Evolutionary conservation across 495 filamentous ascomycete genomes (phyloP).

Genomic region (Paragyromitra xinjiangensis): DNA sequence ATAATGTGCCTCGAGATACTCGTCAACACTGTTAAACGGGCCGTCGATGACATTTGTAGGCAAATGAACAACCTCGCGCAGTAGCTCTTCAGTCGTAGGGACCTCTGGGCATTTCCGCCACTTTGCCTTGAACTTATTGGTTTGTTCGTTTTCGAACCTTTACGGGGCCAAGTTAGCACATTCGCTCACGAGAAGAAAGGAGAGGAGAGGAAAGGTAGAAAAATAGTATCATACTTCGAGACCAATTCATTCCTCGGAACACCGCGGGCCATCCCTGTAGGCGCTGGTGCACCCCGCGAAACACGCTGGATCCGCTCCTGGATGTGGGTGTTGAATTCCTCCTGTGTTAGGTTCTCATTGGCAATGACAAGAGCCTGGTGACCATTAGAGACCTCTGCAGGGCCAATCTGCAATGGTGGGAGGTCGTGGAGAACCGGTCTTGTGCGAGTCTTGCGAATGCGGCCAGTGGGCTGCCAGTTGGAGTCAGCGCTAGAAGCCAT

Average conservation of each 20-base stretch:
- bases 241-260: constrained; percentile 41
- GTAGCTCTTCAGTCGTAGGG: constrained; percentile 59
- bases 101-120: constrained; percentile 63
- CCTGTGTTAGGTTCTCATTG: background rate
- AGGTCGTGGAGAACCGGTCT: constrained; percentile 9
- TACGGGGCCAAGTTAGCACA: constrained; percentile 16
- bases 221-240: constrained; percentile 34
- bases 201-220: background rate
- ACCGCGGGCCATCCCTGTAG: constrained; percentile 10
- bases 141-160: constrained; percentile 53
- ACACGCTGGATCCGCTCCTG: constrained; percentile 16
- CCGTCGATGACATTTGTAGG: constrained; percentile 60
- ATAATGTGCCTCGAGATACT: constrained; percentile 72
- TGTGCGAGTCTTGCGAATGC: constrained; percentile 22
- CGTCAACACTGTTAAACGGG: constrained; percentile 57
- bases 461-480: constrained; percentile 27
- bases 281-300: constrained; percentile 1
- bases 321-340: constrained; percentile 33
- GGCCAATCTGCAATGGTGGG: constrained; percentile 18
- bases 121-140: constrained; percentile 28
- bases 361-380: background rate
- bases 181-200: background rate
- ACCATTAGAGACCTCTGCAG: constrained; percentile 14
- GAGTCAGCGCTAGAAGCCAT: background rate
- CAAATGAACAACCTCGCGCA: constrained; percentile 54